Conservation (phyloP, 2,329 filamentous ascomycete species). For the Cladosporium austrohemisphaericum region DNA sequence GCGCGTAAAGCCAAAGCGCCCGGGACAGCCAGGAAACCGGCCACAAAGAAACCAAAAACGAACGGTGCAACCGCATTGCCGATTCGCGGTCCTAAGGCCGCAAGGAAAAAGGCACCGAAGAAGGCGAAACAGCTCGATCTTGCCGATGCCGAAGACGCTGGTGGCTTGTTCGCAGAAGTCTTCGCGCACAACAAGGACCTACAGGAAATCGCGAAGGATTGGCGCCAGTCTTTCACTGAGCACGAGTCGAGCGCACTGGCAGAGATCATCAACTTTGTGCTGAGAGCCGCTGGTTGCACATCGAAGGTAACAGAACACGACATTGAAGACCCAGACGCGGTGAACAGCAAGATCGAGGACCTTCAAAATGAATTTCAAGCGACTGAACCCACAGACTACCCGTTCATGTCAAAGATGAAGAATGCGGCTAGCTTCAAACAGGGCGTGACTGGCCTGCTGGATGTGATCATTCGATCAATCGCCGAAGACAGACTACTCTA, state of each 20-base stretch:
- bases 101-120: slow-evolving; percentile 43
- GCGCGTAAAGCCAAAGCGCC: slow-evolving; percentile 28
- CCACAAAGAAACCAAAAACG: slow-evolving; percentile 55
- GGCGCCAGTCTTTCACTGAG: slow-evolving; percentile 55
- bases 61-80: slow-evolving; percentile 52
- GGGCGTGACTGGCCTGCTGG: slow-evolving; percentile 73
- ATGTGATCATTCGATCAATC: slow-evolving; percentile 69
- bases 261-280: slow-evolving; percentile 59
- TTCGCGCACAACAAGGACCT: slow-evolving; percentile 54
- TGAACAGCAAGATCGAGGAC: slow-evolving; percentile 70
- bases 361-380: slow-evolving; percentile 85
- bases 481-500: slow-evolving; percentile 82
- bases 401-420: slow-evolving; percentile 78
- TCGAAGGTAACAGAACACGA: slow-evolving; percentile 75
- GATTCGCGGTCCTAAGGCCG: slow-evolving; percentile 45
- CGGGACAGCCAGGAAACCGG: slow-evolving; percentile 33
- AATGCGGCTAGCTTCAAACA: slow-evolving; percentile 73
- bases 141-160: slow-evolving; percentile 50
- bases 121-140: slow-evolving; percentile 52
- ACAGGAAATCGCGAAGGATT: slow-evolving; percentile 55
- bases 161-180: slow-evolving; percentile 58
- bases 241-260: slow-evolving; percentile 54
- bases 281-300: slow-evolving; percentile 73
- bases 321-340: slow-evolving; percentile 85
- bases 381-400: slow-evolving; percentile 74